A percentile compares a stretch with the other conserved stretches of the same genome.
Evolutionary conservation across 306 rosid species (phyloP).

Genomic region (Astragalus membranaceus): DNA sequence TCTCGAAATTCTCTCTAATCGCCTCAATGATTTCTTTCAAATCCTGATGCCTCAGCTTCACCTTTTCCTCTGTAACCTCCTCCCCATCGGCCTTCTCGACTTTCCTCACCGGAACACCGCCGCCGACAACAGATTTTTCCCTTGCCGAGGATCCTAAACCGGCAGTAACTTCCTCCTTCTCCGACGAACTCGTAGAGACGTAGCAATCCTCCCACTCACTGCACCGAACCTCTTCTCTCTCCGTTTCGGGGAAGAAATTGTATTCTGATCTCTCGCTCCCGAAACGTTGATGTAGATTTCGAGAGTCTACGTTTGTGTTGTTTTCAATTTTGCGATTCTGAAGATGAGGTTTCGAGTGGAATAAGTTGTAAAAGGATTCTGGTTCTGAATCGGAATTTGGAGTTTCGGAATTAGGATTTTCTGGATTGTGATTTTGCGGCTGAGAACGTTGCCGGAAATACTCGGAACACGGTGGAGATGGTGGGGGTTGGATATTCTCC

Average conservation of each 20-base stretch:
- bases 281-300: not conserved
- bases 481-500: constrained; percentile 91
- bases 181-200: constrained; percentile 62
- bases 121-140: constrained; percentile 31
- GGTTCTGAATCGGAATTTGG: not conserved
- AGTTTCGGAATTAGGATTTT: not conserved
- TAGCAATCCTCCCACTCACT: constrained; percentile 93
- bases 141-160: constrained; percentile 40
- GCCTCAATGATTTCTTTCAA: constrained; percentile 86
- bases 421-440: not conserved
- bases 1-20: constrained; percentile 68
- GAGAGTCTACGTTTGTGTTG: not conserved
- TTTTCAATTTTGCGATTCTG: not conserved
- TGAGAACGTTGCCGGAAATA: constrained; percentile 39
- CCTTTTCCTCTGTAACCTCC: constrained; percentile 45
- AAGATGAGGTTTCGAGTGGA: constrained; percentile 4
- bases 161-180: constrained; percentile 29
- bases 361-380: not conserved
- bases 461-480: constrained; percentile 85
- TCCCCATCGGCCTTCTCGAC: not conserved
- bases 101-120: constrained; percentile 19
- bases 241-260: constrained; percentile 22
- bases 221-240: constrained; percentile 88
- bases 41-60: constrained; percentile 70
- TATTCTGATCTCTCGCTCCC: constrained; percentile 23